Percentiles rank a stretch among this genome's conserved stretches.
These are phyloP conservation scores for Aspergillus asperescens DNA, from an alignment of 495 filamentous ascomycete species.

Conservation along the genomic window DNA sequence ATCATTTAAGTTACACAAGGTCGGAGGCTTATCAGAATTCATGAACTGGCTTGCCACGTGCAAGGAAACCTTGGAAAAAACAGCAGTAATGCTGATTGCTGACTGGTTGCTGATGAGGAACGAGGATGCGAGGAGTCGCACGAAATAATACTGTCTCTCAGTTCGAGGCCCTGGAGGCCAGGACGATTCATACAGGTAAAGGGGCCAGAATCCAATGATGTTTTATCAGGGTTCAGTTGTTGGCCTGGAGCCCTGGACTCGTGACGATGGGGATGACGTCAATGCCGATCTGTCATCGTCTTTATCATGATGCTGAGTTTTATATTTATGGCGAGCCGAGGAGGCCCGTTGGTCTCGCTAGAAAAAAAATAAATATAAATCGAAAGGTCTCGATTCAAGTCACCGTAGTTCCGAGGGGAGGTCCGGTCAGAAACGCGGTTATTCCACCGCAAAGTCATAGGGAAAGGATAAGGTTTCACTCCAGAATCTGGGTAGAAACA, in stretches of 20 bases:
- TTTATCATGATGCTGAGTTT: background rate
- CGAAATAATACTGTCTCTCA: too few species aligned
- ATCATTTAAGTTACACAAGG: constrained; percentile 17
- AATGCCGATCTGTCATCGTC: background rate
- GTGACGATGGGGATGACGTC: background rate
- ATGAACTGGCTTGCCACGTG: constrained; percentile 10
- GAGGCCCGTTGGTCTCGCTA: background rate
- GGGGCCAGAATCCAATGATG: too few species aligned
- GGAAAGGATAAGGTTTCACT: constrained; percentile 15
- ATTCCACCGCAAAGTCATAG: constrained; percentile 12
- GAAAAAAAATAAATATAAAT: background rate
- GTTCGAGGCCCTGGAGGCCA: too few species aligned
- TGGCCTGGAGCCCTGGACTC: background rate
- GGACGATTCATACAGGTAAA: too few species aligned
- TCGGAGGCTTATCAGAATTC: constrained; percentile 6
- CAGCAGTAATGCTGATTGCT: background rate
- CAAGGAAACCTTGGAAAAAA: background rate
- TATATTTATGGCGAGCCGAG: background rate
- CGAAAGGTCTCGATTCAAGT: background rate
- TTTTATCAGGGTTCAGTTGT: background rate
- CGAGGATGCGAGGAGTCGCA: background rate
- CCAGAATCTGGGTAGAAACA: constrained; percentile 11
- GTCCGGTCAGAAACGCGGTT: constrained; percentile 5
- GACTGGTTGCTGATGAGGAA: background rate
- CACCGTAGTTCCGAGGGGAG: background rate